Base-by-base conservation (phyloP, 805 yeast species). In the Yarrowia yakushimensis region DNA sequence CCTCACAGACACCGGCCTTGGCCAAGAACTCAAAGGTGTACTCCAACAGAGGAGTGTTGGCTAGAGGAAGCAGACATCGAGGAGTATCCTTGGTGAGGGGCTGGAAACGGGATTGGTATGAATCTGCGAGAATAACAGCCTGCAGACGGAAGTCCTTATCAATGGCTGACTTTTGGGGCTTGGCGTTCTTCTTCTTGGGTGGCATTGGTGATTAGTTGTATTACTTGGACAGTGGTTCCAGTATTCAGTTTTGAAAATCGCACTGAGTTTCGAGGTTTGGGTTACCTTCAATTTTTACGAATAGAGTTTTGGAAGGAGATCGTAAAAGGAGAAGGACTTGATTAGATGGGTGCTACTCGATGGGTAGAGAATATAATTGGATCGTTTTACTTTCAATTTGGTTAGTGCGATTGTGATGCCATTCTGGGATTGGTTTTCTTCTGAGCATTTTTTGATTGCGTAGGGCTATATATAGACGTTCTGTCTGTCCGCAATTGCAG, bases 11-110 rank as follows among this genome's bases (percentile, higher is more conserved):
- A 30, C 90, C 90, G 3, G 96, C 90, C 67, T 84, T 87, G 11
- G 97, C 97, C 48, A 94, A 79, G 71, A 94, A 94, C 75, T 94
- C 98, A 60, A 94, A 77, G 2, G 99, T 94, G 73, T 94, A 94
- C 73, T 94, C 98, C 65, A 94, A 84, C 70, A 94, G 80, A 10
- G 99, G 99, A 18, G 90, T 90, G 71, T 92, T 93, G 28, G 96
- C 97, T 63, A 94, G 76, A 2, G 97, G 97, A 65, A 94, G 78
- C 42, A 94, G 78, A 76, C 99, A 94, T 72, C 99, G 81, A 39
- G 99, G 99, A 66, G 79, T 84, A 18, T 84, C 85, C 2, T 90
- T 81, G 0, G 97, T 89, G 67, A 94, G 78, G 9, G 99, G 99
- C 88, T 88, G 85, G 74, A 94, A 94, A 68, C 97, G 80, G 0